Percentiles rank a stretch among this genome's conserved stretches.
These are phyloP conservation scores for Epichloe elymi DNA, from an alignment of 2,329 filamentous ascomycete species.

Conservation along the genomic window DNA sequence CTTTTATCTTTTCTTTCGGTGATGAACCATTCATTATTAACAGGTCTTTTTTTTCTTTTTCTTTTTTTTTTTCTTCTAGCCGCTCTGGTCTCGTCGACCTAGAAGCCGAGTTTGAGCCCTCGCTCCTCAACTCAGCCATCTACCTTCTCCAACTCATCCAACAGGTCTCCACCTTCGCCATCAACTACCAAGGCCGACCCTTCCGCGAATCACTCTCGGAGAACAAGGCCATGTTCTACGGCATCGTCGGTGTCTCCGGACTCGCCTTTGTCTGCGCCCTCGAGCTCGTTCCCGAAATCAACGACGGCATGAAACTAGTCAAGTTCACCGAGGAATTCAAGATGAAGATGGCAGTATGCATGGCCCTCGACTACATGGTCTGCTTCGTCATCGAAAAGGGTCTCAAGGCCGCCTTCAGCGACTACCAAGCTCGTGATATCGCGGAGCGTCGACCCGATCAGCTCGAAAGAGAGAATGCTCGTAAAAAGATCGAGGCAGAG, in stretches of 20 bases:
- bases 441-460: conserved; percentile 78
- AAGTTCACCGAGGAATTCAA: conserved; percentile 87
- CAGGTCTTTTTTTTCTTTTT: too few species aligned
- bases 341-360: conserved; percentile 65
- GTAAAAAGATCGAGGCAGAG: conserved; percentile 47
- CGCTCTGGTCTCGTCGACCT: conserved; percentile 59
- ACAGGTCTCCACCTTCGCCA: conserved; percentile 96
- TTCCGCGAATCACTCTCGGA: conserved; percentile 94
- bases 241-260: conserved; percentile 75
- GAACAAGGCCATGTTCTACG: conserved; percentile 97
- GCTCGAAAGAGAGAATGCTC: conserved; percentile 57
- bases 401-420: conserved; percentile 76
- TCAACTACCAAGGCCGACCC: conserved; percentile 97
- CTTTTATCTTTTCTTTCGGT: too few species aligned
- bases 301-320: conserved; percentile 83
- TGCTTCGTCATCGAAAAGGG: conserved; percentile 82
- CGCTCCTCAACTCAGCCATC: conserved; percentile 88
- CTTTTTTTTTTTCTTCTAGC: conserved; percentile 16
- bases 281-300: conserved; percentile 90
- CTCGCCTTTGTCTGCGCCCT: conserved; percentile 92
- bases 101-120: conserved; percentile 87
- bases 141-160: conserved; percentile 97
- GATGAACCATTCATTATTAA: conserved; percentile 8
- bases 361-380: conserved; percentile 75
- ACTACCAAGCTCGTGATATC: conserved; percentile 89